Base-by-base conservation (phyloP, 2,329 filamentous ascomycete genomes). In the Epichloe uncinata region DNA sequence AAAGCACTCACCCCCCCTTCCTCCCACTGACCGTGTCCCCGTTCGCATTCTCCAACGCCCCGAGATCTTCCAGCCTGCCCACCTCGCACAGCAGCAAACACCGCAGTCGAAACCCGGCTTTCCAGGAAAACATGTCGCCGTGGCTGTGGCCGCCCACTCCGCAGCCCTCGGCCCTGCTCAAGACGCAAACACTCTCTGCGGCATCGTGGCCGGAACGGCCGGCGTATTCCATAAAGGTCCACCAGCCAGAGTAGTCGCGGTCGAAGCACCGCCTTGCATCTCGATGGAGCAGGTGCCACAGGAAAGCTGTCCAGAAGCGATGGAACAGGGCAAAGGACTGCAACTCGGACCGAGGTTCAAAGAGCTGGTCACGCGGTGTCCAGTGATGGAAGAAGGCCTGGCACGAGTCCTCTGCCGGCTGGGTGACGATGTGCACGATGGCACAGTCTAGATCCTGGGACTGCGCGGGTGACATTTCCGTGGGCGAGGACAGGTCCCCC, bases 31-130 rank as follows among this genome's bases (percentile, higher is more conserved):
- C 26, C 26, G 1, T 8, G 7, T 30, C 26, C 3, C 26, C 26
- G 26, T 30, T 9, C 8, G 26, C 26, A 9, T 8, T 30, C 7
- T 30, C 26, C 26, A 46, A 16, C 3, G 45, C 35, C 34, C 13
- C 37, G 15, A 46, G 0, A 20, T 20, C 45, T 7, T 16, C 11
- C 12, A 37, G 1, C n/a, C 26, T 36, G 18, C 45, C 34, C 30
- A 43, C 45, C 33, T 53, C 51, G 15, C 49, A 50, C 12, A 53
- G 42, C 30, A 45, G 44, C 42, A 44, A 51, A 44, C 49, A 50
- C 30, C 33, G 44, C 35, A 51, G 34, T 37, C 45, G 41, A 43
- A 51, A 53, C 4, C 13, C 16, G 6, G 49, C 44, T 22, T 30
- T 35, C 51, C 51, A 53, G n/a, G 38, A n/a, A 5, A 48, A 41